Evolutionary conservation across 1,284 basidiomycete species (phyloP).

Genomic region (Apiotrichum veenhuisii): DNA sequence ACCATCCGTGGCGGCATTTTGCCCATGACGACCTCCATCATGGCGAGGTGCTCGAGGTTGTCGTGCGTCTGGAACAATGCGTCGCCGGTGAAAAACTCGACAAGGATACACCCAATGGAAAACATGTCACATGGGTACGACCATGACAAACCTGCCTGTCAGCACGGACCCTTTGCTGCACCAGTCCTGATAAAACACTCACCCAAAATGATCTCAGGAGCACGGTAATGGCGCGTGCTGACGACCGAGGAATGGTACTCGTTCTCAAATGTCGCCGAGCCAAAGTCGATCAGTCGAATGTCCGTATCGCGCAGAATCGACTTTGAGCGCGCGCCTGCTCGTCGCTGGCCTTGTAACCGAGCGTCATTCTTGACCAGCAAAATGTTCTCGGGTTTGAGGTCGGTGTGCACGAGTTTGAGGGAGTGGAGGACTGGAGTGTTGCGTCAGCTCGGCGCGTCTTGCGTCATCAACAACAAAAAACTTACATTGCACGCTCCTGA

Average conservation of each 20-base stretch:
- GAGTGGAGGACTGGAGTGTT: conserved; percentile 78
- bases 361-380: conserved; percentile 83
- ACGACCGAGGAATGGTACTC: conserved; percentile 99
- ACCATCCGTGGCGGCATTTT: conserved; percentile 83
- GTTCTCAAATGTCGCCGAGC: conserved; percentile 94
- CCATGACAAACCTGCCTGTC: conserved; percentile 79
- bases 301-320: conserved; percentile 75
- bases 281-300: conserved; percentile 95
- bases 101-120: conserved; percentile 96
- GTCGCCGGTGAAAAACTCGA: conserved; percentile 97
- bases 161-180: neutral
- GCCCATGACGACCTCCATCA: conserved; percentile 99
- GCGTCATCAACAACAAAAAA: conserved; percentile 19
- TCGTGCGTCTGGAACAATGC: conserved; percentile 99
- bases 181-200: conserved; percentile 32
- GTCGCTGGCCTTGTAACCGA: conserved; percentile 25
- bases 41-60: conserved; percentile 97
- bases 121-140: conserved; percentile 98
- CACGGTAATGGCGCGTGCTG: conserved; percentile 95
- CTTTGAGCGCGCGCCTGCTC: conserved; percentile 26
- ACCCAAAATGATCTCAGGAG: conserved; percentile 98
- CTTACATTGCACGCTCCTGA: conserved; percentile 91
- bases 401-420: conserved; percentile 90
- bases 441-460: neutral
- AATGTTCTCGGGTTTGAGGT: conserved; percentile 98